Base-by-base conservation (phyloP, 2,329 filamentous ascomycete genomes). In the Ophiocordyceps polyrhachis-furcata region DNA sequence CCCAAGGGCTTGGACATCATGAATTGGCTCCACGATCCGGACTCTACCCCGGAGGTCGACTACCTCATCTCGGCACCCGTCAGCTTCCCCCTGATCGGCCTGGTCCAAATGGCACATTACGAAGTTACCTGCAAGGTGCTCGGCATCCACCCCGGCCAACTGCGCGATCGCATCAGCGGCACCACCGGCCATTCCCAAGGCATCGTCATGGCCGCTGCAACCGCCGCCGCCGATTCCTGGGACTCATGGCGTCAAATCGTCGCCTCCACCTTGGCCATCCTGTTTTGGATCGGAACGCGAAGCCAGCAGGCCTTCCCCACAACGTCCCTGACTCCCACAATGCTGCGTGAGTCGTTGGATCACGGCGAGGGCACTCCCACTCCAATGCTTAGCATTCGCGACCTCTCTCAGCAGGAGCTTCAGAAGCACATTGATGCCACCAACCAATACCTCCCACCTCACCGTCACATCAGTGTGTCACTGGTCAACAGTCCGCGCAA, bases 221-320 rank as follows among this genome's bases (percentile, higher is more conserved):
- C 91, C 47, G 83, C 93, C 2, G 85, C 89, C 5, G 85, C 88
- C 4, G 83, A 85, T 52, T 87, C 83, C 25, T 98, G 91, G 91
- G 87, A 94, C 50, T 84, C 84, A 1, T 98, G 91, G 61, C 77
- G 83, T 51, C 79, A 83, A 56, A 77, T 85, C 45, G 76, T 86
- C 45, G 80, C 73, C 55, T 79, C 85, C 53, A 83, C 89, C 3
- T 69, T 98, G 50, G 91, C 84, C 28, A 85, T 95, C 56, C 81
- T 98, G 28, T 98, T 98, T 72, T 98, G 91, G 91, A 94, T 98
- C 53, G 91, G 93, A 59, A 80, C 89, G 49, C 82, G 91, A 57
- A 95, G 89, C 62, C 91, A 98, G 63, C 91, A 98, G 64, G 88
- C 88, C 2, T 98, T 95, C 65, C 93, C 91, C 37, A 79, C 84